phyloP scores from a whole-genome alignment of 345 rosid species.

The Dimocarpus longan region DNA sequence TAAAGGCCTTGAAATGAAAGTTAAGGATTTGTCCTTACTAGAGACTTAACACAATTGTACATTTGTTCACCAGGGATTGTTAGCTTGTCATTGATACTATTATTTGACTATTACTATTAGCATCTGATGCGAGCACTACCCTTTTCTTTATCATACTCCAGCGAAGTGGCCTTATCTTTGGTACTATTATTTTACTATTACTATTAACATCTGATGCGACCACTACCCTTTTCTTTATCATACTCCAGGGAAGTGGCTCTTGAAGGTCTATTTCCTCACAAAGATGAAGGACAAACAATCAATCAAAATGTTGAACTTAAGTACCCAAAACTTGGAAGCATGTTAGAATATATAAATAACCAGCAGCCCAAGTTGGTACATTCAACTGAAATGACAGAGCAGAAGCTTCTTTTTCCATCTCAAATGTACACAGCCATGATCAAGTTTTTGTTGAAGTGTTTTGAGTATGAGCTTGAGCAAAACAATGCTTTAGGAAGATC shows the following conservation, averaged over 20 bases:
- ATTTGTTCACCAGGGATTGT: not conserved
- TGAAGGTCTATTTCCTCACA: slow-evolving; percentile 74
- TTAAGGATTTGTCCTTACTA: too few species aligned
- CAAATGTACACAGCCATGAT: slow-evolving; percentile 74
- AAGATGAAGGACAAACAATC: slow-evolving; percentile 46
- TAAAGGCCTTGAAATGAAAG: too few species aligned
- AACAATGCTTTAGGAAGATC: slow-evolving; percentile 52
- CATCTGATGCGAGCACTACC: not conserved
- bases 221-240: slow-evolving; percentile 9
- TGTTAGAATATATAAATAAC: slow-evolving; percentile 73
- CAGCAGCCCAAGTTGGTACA: slow-evolving; percentile 75
- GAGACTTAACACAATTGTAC: too few species aligned
- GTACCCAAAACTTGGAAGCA: slow-evolving; percentile 71
- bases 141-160: slow-evolving; percentile 26
- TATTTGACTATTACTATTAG: slow-evolving; percentile 13
- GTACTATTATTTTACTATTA: slow-evolving; percentile 17
- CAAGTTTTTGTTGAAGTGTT: slow-evolving; percentile 78
- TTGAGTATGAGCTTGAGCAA: slow-evolving; percentile 71
- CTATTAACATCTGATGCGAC: not conserved
- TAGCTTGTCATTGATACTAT: not conserved
- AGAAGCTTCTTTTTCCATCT: slow-evolving; percentile 79
- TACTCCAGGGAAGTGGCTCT: slow-evolving; percentile 80
- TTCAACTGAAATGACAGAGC: slow-evolving; percentile 69
- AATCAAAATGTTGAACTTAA: slow-evolving; percentile 47
- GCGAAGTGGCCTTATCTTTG: slow-evolving; percentile 57